Evolutionary conservation across 2,329 filamentous ascomycete species (phyloP).

Genomic region (Scedosporium apiospermum): DNA sequence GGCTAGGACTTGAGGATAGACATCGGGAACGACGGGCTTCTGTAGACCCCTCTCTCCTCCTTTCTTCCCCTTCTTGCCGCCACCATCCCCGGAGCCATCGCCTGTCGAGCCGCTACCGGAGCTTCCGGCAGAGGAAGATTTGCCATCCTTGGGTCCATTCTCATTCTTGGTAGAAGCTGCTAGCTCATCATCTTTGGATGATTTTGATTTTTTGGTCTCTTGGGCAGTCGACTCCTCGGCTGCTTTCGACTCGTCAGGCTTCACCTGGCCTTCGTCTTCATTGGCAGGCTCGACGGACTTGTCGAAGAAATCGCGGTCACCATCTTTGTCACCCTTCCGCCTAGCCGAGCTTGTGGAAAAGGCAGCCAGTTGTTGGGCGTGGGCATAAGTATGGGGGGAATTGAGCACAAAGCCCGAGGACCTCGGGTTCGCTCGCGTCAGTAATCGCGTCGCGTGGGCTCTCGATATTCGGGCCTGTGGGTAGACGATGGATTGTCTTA

Average conservation of each 20-base stretch:
- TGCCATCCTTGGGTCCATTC: slow-evolving; percentile 39
- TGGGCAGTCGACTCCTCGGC: slow-evolving; percentile 32
- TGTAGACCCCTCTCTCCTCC: slow-evolving; percentile 62
- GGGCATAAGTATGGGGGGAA: not conserved
- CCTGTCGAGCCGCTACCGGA: slow-evolving; percentile 33
- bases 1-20: slow-evolving; percentile 95
- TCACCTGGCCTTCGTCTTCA: slow-evolving; percentile 26
- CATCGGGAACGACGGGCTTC: slow-evolving; percentile 84
- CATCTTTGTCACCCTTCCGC: slow-evolving; percentile 20
- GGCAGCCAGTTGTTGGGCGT: not conserved
- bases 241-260: slow-evolving; percentile 12
- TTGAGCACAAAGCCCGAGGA: not conserved
- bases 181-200: slow-evolving; percentile 25
- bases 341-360: slow-evolving; percentile 3
- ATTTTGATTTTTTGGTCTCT: slow-evolving; percentile 30
- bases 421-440: not conserved
- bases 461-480: not conserved
- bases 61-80: slow-evolving; percentile 60
- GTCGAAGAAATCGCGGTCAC: slow-evolving; percentile 38
- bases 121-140: slow-evolving; percentile 47
- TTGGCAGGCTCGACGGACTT: slow-evolving; percentile 38
- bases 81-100: slow-evolving; percentile 52
- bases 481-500: not conserved
- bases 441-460: not conserved
- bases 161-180: slow-evolving; percentile 35